These are phyloP conservation scores for Cyberlindnera galapagoensis DNA, from an alignment of 805 yeast species.

Conservation along the genomic window DNA sequence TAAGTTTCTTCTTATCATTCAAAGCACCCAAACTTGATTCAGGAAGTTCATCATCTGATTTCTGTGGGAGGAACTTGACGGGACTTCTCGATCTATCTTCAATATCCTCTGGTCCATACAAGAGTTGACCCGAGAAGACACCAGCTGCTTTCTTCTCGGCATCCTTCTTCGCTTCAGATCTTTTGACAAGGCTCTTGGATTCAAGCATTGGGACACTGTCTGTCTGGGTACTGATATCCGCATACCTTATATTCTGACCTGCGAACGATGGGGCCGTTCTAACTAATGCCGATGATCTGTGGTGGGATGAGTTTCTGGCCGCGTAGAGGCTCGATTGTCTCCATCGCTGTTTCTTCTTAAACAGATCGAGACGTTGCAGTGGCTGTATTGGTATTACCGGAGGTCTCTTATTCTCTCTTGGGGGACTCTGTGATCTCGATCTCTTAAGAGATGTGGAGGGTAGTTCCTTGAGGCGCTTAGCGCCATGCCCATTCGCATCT, in stretches of 20 bases:
- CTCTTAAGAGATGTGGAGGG: constrained; percentile 5
- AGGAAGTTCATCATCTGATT: neutral
- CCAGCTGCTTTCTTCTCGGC: constrained; percentile 21
- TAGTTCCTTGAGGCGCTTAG: constrained; percentile 1
- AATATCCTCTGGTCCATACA: constrained; percentile 20
- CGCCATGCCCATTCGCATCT: neutral
- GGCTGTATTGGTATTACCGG: constrained; percentile 23
- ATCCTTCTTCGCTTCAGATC: constrained; percentile 9
- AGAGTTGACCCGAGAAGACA: constrained; percentile 22
- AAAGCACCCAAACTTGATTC: too few relatives aligned
- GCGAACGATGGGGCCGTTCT: neutral
- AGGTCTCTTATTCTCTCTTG: constrained; percentile 24
- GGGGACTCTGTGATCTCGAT: constrained; percentile 4
- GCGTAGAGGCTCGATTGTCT: constrained; percentile 21
- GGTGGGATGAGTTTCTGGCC: constrained; percentile 7
- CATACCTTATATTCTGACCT: constrained; percentile 5
- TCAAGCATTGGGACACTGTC: constrained; percentile 15
- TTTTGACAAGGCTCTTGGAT: constrained; percentile 12
- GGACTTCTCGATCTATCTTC: constrained; percentile 15
- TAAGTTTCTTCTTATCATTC: constrained; percentile 8
- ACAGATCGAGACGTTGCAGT: constrained; percentile 20
- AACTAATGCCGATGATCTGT: constrained; percentile 4
- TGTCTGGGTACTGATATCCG: constrained; percentile 21
- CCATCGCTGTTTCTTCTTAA: constrained; percentile 24
- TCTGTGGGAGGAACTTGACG: constrained; percentile 16